Evolutionary conservation across 768 basidiomycete genomes (phyloP), one percentile per base, ranked within the genome.

Genomic region (Nevesoporus exiguus): DNA sequence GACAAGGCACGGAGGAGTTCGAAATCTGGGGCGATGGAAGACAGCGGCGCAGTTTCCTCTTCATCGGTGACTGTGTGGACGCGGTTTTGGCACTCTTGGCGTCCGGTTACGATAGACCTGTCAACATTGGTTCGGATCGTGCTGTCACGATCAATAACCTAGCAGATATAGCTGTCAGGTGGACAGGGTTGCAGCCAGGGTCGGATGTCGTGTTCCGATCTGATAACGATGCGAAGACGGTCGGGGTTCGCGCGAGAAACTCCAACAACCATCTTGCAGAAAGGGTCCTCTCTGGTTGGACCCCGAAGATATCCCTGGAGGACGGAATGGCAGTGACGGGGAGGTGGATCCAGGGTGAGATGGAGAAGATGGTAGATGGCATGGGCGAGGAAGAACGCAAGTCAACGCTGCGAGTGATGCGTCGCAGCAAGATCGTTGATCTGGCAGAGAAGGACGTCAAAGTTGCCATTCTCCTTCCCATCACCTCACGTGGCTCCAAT

Each of bases 1-100:
- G 40, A 6, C 24, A 5, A 11, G 49, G 53, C 10, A 25, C 51
- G 7, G 47, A 56, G 6, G 62, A 57, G 2, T 65, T 84, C 31
- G 82, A 85, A 61, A 75, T 84, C 30, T 85, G 82, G 81, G 82
- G 83, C 0, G 72, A 77, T 50, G 83, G 82, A 2, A 56, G 33
- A 1, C 83, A 84, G 53, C 70, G 76, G 7, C 71, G 83, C 1
- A 82, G 80, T 52, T 84, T 84, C 60, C 65, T 83, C 8, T 83
- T 71, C 63, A 81, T 83, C 43, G 72, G 74, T 51, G 81, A 84
- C 58, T 77, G 77, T 17, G 77, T 83, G 19, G 75, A 77, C n/a
- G 83, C 71, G 0, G 57, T 84, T 30, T 47, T 82, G 13, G 67
- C 63, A 2, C 73, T 83, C 19, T 60, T 84, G 15, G 36, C 58